A percentile compares a stretch with the other conserved stretches of the same genome.
Conservation (phyloP, 139 green algal genomes). For the Chlamydomonas incerta region DNA sequence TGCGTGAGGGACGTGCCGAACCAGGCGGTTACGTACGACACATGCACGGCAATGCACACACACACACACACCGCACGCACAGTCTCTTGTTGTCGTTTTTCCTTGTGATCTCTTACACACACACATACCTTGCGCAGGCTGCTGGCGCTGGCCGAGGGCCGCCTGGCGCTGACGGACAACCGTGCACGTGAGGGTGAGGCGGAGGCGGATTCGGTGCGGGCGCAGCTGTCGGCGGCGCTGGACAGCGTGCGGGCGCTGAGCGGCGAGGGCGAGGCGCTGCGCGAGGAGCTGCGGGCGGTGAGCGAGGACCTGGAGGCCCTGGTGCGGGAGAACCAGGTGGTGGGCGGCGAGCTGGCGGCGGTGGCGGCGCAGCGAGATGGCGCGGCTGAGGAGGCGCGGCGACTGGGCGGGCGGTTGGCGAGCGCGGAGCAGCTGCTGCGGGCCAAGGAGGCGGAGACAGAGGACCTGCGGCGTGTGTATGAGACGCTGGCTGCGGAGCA, state of each 20-base stretch:
- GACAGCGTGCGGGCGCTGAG: conserved; percentile 23
- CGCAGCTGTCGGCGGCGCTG: conserved; percentile 52
- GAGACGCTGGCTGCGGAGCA: conserved; percentile 70
- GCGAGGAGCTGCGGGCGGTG: conserved; percentile 68
- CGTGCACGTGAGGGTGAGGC: conserved; percentile 40
- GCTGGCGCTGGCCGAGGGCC: conserved; percentile 67
- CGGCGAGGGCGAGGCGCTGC: conserved; percentile 53
- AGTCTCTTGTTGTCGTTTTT: no score
- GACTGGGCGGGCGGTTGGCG: conserved; percentile 20
- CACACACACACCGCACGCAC: no score
- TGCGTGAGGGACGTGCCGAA: no score
- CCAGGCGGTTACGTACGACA: background rate
- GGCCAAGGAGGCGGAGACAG: conserved; percentile 65
- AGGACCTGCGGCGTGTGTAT: conserved; percentile 69
- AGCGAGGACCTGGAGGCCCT: conserved; percentile 72
- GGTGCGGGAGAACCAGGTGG: conserved; percentile 79
- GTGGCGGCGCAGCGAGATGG: conserved; percentile 33
- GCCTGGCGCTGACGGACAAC: conserved; percentile 53
- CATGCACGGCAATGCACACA: background rate
- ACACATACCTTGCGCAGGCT: no score
- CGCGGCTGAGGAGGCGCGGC: conserved; percentile 40
- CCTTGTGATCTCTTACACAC: no score
- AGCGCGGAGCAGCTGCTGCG: conserved; percentile 63
- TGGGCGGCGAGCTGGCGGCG: conserved; percentile 62
- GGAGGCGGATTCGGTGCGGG: conserved; percentile 42